phyloP scores from a whole-genome alignment of 192 early-diverging fungal species.

The Backusella macrospora region DNA sequence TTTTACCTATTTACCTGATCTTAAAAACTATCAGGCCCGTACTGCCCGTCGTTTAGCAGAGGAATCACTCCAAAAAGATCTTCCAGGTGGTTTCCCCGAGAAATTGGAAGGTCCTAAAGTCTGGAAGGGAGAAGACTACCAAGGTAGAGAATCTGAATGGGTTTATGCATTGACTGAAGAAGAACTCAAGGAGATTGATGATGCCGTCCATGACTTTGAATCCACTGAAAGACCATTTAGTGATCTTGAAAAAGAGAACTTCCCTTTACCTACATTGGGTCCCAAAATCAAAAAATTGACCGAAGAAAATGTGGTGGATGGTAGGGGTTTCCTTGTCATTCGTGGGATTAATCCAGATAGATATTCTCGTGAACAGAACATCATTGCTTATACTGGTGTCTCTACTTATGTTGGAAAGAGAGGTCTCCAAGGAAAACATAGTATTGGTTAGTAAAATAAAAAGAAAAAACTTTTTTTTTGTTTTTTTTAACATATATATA shows the following conservation, averaged over 20 bases:
- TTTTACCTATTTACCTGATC: slow-evolving; percentile 32
- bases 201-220: slow-evolving; percentile 27
- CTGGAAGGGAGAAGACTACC: slow-evolving; percentile 27
- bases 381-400: slow-evolving; percentile 36
- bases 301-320: slow-evolving; percentile 31
- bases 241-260: slow-evolving; percentile 20
- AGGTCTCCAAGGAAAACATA: slow-evolving; percentile 28
- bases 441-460: slow-evolving; percentile 20
- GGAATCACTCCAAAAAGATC: slow-evolving; percentile 20
- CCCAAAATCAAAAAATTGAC: slow-evolving; percentile 23
- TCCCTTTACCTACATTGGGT: slow-evolving; percentile 22
- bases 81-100: slow-evolving; percentile 32
- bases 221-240: slow-evolving; percentile 8
- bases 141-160: slow-evolving; percentile 31
- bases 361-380: slow-evolving; percentile 28
- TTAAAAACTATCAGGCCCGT: slow-evolving; percentile 29
- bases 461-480: not conserved
- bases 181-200: slow-evolving; percentile 29
- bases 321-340: slow-evolving; percentile 32
- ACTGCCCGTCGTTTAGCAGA: slow-evolving; percentile 30
- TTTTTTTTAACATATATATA: too few species aligned
- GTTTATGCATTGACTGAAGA: slow-evolving; percentile 24
- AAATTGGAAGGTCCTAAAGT: slow-evolving; percentile 31
- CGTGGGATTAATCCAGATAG: slow-evolving; percentile 32
- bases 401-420: slow-evolving; percentile 32